Evolutionary conservation across 306 rosid species (phyloP), one percentile per base, ranked within the genome.

Genomic region (Ceratonia siliqua): DNA sequence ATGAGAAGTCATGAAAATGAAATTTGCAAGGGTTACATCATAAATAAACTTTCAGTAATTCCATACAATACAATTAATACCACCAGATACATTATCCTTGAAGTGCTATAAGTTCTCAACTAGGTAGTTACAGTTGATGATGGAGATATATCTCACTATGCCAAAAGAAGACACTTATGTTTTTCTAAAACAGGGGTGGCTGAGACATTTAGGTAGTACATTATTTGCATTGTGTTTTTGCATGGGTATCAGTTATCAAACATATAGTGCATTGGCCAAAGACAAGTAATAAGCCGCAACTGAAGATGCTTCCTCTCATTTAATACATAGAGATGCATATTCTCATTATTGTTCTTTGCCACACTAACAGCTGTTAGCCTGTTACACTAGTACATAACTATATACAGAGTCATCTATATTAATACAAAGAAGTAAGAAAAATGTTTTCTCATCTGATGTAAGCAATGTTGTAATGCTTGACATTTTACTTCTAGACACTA

Each of bases 391-490:
- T 15, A 35, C 4, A 36, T 28, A 49, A 33, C 43, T 59, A 58
- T 28, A 38, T 42, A 6, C 67, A 62, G 11, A 18, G 18, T 35
- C 28, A 61, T 49, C 36, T 36, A 9, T 20, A 21, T 14, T 20
- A 68, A 73, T 22, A 49, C 39, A 61, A 30, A 35, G 68, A 64
- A 27, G 35, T 48, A 32, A 63, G 43, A 74, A 27, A 62, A 49
- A 9, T 45, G 30, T 28, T 39, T 11, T n/a, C 52, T 13, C 39
- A 62, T 62, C 17, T 32, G 33, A 69, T 38, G 36, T 2, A 75
- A 64, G 39, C 48, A 46, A 15, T 1, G 38, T n/a, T 10, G 21
- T 11, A 72, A 52, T 30, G 46, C 39, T 17, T 63, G 27, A 12
- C 66, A 71, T 32, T 56, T 36, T 21, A 72, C 62, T 9, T 61